phyloP scores from a whole-genome alignment of 106 monocot species.

The Allium sativum region DNA sequence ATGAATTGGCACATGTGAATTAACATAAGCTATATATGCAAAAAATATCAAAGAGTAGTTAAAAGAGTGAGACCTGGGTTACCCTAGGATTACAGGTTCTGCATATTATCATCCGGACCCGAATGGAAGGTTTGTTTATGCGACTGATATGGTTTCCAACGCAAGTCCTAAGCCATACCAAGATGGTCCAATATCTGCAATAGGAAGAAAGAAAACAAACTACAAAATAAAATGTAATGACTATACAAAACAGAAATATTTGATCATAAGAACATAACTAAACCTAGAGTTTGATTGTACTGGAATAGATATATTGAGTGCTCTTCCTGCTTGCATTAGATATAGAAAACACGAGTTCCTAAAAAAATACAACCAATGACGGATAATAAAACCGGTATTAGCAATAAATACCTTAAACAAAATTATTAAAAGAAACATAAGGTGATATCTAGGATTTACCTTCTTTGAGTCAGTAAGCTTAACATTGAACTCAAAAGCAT shows the following conservation, averaged over 20 bases:
- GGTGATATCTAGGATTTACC: too few species aligned
- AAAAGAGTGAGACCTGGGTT: conserved; percentile 36
- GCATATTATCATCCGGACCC: conserved; percentile 10
- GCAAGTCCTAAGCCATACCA: conserved; percentile 66
- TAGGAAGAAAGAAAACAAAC: conserved; percentile 3
- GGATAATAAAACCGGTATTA: too few species aligned
- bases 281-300: conserved; percentile 81
- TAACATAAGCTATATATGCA: too few species aligned
- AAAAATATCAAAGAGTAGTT: not conserved
- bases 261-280: too few species aligned
- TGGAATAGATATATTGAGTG: conserved; percentile 68
- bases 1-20: too few species aligned
- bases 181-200: conserved; percentile 77
- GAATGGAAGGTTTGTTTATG: conserved; percentile 6
- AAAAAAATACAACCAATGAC: too few species aligned
- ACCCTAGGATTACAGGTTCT: conserved; percentile 43
- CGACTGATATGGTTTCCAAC: conserved; percentile 38
- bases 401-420: too few species aligned
- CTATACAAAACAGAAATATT: too few species aligned
- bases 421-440: too few species aligned
- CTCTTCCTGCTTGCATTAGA: conserved; percentile 76
- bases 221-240: not conserved
- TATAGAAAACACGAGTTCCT: conserved; percentile 66
- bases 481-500: conserved; percentile 39
- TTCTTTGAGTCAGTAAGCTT: conserved; percentile 61